Percentiles rank a stretch among this genome's conserved stretches.
Evolutionary conservation across 257 asterid genomes (phyloP).

Genomic region (Solanum paucissectum): DNA sequence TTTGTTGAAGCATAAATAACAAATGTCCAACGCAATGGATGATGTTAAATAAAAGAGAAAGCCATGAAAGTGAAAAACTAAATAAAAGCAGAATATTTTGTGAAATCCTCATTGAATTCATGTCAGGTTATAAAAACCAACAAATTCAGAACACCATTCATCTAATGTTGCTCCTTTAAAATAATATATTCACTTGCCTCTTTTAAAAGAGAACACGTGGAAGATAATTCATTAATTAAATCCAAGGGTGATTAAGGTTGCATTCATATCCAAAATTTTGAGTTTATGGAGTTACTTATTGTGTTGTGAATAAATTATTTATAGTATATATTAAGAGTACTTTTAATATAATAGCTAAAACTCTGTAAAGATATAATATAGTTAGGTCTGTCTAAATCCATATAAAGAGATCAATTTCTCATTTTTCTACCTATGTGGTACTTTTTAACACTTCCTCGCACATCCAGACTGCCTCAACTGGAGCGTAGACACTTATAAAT

Average conservation of each 20-base stretch:
- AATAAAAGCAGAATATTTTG: background rate
- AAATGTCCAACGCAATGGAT: background rate
- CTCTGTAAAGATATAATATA: too few species aligned
- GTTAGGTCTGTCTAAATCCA: too few species aligned
- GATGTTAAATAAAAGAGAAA: background rate
- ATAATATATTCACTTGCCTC: background rate
- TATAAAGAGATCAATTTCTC: too few species aligned
- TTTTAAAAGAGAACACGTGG: background rate
- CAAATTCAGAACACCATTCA: background rate
- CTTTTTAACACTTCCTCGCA: too few species aligned
- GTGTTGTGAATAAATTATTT: background rate
- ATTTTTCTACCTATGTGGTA: too few species aligned
- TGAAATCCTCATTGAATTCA: background rate
- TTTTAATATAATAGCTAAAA: too few species aligned
- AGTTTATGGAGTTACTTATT: background rate
- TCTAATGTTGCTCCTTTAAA: background rate
- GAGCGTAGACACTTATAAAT: too few species aligned
- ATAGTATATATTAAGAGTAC: background rate
- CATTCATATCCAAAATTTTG: background rate
- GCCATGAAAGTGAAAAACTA: background rate
- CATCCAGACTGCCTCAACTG: too few species aligned
- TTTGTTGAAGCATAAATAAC: background rate
- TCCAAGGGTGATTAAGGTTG: background rate
- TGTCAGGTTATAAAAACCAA: background rate
- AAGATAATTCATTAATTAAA: background rate